Evolutionary conservation across 257 asterid genomes (phyloP), one percentile per base, ranked within the genome.

Genomic region (Solanum microdontum): DNA sequence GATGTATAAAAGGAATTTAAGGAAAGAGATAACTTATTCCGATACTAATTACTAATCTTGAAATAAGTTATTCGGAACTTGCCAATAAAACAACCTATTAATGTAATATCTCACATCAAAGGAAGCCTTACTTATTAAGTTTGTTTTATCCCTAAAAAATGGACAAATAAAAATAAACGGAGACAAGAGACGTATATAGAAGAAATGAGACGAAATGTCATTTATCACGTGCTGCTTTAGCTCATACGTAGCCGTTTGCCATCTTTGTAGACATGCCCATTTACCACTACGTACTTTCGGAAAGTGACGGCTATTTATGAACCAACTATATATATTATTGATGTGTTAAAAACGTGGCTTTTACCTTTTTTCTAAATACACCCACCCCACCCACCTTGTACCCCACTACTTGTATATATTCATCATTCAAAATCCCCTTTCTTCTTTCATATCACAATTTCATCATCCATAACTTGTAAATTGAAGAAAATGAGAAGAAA

Each of bases 401-500:
- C 28, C 69, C 68, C 33, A 26, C n/a, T 15, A 70, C 62, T 19
- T 19, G 48, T 74, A 34, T 74, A 73, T 73, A 74, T 74, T 74
- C 82, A 74, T 34, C 82, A 74, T 74, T 74, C 15, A 74, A 34
- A 3, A 8, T 2, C 19, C 14, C 17, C 26, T 23, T 21, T 36
- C 51, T 34, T 74, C 48, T 74, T 26, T 17, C 14, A 37, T 33
- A 73, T 19, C n/a, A 32, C 39, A 30, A 70, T 17, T 68, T 68
- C 10, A 68, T 1, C n/a, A 40, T 40, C 48, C 40, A 70, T 12
- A 45, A 70, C 40, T 30, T 30, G 12, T 8, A 32, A 70, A 70
- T 73, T 19, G 28, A 66, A 85, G 62, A 88, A 72, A 32, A 89
- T 89, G 91, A 85, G 64, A 68, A 88, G 91, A 82, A 86, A 85